A percentile compares a stretch with the other conserved stretches of the same genome.
phyloP scores from a whole-genome alignment of 2,329 filamentous ascomycete genomes.

The Acephala macrosclerotiorum region DNA sequence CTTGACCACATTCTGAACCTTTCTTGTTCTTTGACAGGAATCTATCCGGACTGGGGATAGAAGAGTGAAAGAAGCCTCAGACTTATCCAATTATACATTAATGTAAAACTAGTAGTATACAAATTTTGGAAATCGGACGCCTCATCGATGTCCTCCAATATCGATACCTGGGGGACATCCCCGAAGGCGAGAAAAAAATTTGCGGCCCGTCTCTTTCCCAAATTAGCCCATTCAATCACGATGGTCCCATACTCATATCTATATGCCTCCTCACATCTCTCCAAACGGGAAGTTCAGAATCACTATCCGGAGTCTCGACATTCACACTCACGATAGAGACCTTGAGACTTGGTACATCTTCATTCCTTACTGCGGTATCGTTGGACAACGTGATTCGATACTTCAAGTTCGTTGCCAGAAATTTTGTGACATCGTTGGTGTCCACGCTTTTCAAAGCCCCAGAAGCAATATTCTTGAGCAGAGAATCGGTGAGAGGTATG shows the following conservation, averaged over 20 bases:
- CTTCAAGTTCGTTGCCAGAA: slow-evolving; percentile 37
- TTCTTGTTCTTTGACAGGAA: too few species aligned
- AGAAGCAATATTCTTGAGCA: slow-evolving; percentile 44
- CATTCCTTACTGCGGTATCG: slow-evolving; percentile 31
- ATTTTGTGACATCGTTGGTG: slow-evolving; percentile 35
- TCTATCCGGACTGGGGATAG: too few species aligned
- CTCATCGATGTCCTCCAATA: not conserved
- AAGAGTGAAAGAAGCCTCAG: too few species aligned
- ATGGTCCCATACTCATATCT: slow-evolving; percentile 25
- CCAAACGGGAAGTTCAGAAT: slow-evolving; percentile 30
- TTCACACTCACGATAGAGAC: slow-evolving; percentile 36
- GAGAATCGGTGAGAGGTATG: slow-evolving; percentile 52
- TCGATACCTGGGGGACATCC: not conserved
- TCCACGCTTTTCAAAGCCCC: slow-evolving; percentile 44
- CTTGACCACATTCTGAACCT: too few species aligned
- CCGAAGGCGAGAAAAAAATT: too few species aligned
- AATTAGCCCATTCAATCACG: not conserved
- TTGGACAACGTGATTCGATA: slow-evolving; percentile 38
- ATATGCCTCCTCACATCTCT: slow-evolving; percentile 28
- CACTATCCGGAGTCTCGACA: slow-evolving; percentile 26
- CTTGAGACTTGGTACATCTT: slow-evolving; percentile 35
- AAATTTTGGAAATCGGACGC: not conserved
- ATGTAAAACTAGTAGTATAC: not conserved
- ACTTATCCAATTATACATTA: not conserved
- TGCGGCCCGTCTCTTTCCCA: too few species aligned